phyloP scores from a whole-genome alignment of 768 basidiomycete species.

The Naganishia randhawae region DNA sequence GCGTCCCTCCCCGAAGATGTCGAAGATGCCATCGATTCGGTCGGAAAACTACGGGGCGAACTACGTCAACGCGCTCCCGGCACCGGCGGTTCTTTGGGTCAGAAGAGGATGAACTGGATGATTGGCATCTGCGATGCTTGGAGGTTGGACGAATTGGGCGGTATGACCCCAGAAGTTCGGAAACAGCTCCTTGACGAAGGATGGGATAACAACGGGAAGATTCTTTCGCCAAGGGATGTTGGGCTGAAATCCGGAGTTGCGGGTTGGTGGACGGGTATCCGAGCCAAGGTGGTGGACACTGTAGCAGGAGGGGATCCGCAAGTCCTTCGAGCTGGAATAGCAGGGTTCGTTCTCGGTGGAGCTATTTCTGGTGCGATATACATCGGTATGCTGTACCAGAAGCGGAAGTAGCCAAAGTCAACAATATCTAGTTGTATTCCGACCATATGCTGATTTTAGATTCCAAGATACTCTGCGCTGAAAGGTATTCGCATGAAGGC shows the following conservation, averaged over 20 bases:
- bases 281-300: slow-evolving; percentile 7
- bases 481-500: not conserved
- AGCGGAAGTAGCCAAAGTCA: not conserved
- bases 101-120: slow-evolving; percentile 89
- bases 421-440: not conserved
- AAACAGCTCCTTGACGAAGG: slow-evolving; percentile 70
- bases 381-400: slow-evolving; percentile 2
- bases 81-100: slow-evolving; percentile 70
- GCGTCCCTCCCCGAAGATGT: slow-evolving; percentile 65
- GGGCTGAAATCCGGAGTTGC: slow-evolving; percentile 16
- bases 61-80: slow-evolving; percentile 78
- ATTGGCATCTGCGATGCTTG: slow-evolving; percentile 76
- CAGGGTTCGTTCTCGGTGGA: slow-evolving; percentile 14
- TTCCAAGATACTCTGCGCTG: not conserved
- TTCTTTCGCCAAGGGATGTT: slow-evolving; percentile 41
- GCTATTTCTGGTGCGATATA: slow-evolving; percentile 12
- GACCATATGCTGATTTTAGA: not conserved
- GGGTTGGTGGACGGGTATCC: slow-evolving; percentile 1
- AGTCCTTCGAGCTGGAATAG: slow-evolving; percentile 1
- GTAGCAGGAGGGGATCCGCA: slow-evolving; percentile 1
- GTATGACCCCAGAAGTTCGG: slow-evolving; percentile 66
- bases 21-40: slow-evolving; percentile 71
- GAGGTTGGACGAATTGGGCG: slow-evolving; percentile 74
- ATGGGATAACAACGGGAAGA: slow-evolving; percentile 64
- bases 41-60: slow-evolving; percentile 68